Percentiles rank a stretch among this genome's conserved stretches.
These are phyloP conservation scores for Colletotrichum plurivorum DNA, from an alignment of 2,329 filamentous ascomycete species.

Conservation along the genomic window DNA sequence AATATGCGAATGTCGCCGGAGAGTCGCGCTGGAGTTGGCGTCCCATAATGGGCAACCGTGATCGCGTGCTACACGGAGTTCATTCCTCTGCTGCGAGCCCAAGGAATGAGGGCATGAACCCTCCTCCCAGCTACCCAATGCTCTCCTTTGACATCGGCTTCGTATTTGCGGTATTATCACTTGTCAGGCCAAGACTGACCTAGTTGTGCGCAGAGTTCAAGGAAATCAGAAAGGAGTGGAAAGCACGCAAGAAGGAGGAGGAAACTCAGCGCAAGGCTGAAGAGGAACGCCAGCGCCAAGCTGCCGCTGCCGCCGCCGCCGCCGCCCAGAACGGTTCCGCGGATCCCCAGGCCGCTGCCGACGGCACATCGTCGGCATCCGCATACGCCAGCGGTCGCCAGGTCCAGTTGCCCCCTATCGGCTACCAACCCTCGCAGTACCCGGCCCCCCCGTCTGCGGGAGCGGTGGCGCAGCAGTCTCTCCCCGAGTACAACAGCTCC, in stretches of 20 bases:
- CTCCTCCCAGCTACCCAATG: too few species aligned
- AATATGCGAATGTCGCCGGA: background rate
- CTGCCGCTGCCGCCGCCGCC: conserved; percentile 57
- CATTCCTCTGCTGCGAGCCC: too few species aligned
- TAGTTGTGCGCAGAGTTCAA: conserved; percentile 85
- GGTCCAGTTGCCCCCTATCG: conserved; percentile 81
- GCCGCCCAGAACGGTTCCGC: conserved; percentile 67
- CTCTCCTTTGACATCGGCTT: too few species aligned
- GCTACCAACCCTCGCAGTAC: conserved; percentile 78
- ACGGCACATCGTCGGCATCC: conserved; percentile 69
- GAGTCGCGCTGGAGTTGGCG: conserved; percentile 11
- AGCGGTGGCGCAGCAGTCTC: conserved; percentile 62
- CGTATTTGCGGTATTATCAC: too few species aligned
- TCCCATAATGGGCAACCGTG: too few species aligned
- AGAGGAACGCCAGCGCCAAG: conserved; percentile 81
- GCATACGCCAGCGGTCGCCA: conserved; percentile 70
- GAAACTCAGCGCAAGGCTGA: conserved; percentile 90
- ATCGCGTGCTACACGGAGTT: too few species aligned
- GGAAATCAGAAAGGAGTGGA: conserved; percentile 99
- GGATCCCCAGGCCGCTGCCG: conserved; percentile 62
- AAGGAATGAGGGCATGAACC: too few species aligned
- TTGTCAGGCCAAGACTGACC: conserved; percentile 41
- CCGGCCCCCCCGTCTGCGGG: conserved; percentile 71
- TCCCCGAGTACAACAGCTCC: conserved; percentile 68
- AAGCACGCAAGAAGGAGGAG: conserved; percentile 99